Evolutionary conservation across 768 basidiomycete species (phyloP).

Genomic region (Sarcodon aspratus): DNA sequence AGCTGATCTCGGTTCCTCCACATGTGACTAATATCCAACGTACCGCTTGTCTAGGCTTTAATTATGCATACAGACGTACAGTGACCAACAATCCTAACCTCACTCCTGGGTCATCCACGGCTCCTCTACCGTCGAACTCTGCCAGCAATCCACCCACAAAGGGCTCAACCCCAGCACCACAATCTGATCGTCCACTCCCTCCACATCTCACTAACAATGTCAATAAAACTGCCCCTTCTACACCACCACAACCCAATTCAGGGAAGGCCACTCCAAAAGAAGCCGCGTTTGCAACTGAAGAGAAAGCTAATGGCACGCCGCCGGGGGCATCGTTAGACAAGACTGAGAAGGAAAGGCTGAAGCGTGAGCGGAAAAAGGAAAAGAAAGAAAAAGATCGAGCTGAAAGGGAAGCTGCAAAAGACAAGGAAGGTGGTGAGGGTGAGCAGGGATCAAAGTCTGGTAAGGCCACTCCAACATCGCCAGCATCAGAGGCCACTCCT

Average conservation of each 20-base stretch:
- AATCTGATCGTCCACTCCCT: constrained; percentile 20
- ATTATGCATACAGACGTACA: constrained; percentile 85
- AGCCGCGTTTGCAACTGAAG: constrained; percentile 1
- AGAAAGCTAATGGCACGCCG: constrained; percentile 24
- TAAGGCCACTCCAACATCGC: constrained; percentile 22
- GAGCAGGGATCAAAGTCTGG: constrained; percentile 22
- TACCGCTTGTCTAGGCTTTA: constrained; percentile 54
- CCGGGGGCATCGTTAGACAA: constrained; percentile 26
- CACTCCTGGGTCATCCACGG: constrained; percentile 47
- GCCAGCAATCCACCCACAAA: background rate
- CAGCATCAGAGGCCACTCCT: background rate
- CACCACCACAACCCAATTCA: constrained; percentile 18
- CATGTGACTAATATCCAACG: background rate
- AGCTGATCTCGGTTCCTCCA: constrained; percentile 10
- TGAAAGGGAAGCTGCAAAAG: constrained; percentile 27
- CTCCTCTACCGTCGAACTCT: constrained; percentile 29
- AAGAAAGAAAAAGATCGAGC: constrained; percentile 41
- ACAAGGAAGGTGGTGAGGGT: constrained; percentile 20
- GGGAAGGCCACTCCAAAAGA: constrained; percentile 24
- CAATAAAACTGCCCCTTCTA: constrained; percentile 8
- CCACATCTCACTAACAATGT: constrained; percentile 16
- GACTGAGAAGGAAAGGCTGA: constrained; percentile 43
- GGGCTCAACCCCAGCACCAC: constrained; percentile 9
- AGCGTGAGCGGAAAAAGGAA: constrained; percentile 55
- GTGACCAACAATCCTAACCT: constrained; percentile 41